A percentile compares a stretch with the other conserved stretches of the same genome.
Conservation (phyloP, 345 rosid species). For the Barbarea vulgaris region DNA sequence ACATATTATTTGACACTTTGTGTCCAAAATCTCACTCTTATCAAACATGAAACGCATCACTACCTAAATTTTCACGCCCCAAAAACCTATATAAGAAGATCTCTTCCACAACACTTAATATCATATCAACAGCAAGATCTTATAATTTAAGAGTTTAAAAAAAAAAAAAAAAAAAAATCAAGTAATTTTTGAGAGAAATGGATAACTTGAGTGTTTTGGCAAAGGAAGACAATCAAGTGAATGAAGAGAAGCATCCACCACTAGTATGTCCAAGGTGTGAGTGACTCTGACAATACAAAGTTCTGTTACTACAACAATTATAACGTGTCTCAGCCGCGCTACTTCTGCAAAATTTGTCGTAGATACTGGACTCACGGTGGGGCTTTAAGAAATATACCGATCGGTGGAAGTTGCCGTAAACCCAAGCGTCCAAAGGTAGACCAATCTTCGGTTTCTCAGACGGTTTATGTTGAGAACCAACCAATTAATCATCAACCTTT, state of each 20-base stretch:
- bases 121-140: neutral
- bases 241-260: slow-evolving; percentile 24
- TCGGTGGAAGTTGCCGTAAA: slow-evolving; percentile 31
- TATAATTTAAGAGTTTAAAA: neutral
- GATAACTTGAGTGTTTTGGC: neutral
- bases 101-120: neutral
- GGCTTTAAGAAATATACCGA: slow-evolving; percentile 25
- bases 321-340: slow-evolving; percentile 29
- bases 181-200: slow-evolving; percentile 25
- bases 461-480: neutral
- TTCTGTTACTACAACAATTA: slow-evolving; percentile 40
- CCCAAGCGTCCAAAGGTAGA: slow-evolving; percentile 5
- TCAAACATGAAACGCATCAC: slow-evolving; percentile 3
- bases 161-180: too few relatives aligned
- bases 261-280: slow-evolving; percentile 38
- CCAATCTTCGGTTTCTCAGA: neutral
- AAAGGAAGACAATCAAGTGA: neutral
- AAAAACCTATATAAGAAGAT: slow-evolving; percentile 1
- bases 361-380: slow-evolving; percentile 44
- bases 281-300: slow-evolving; percentile 29
- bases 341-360: slow-evolving; percentile 33
- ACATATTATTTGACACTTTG: slow-evolving; percentile 28
- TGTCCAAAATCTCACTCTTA: slow-evolving; percentile 2
- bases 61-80: neutral
- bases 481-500: slow-evolving; percentile 4